Conservation (phyloP, 345 rosid species). For the Zanthoxylum bungeanum region DNA sequence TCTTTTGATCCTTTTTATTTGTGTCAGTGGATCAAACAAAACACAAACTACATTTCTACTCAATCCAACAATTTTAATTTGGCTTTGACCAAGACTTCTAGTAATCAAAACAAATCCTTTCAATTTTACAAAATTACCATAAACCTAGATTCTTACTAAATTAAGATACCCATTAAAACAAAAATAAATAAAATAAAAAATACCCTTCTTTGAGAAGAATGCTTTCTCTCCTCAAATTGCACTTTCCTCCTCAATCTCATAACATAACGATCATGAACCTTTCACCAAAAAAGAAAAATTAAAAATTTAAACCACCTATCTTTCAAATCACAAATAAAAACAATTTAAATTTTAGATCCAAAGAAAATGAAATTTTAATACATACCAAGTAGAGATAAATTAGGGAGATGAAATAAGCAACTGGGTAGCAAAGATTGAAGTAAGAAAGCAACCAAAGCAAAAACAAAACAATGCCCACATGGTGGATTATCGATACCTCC, state of each 20-base stretch:
- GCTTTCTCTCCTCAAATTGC: slow-evolving; percentile 62
- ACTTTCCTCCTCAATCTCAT: slow-evolving; percentile 55
- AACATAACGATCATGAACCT: slow-evolving; percentile 78
- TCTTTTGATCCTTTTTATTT: not conserved
- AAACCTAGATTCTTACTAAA: not conserved
- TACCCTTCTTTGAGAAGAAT: slow-evolving; percentile 76
- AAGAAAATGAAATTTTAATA: not conserved
- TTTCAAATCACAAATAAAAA: not conserved
- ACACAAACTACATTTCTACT: not conserved
- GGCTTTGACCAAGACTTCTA: not conserved
- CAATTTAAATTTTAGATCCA: not conserved
- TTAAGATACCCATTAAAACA: not conserved
- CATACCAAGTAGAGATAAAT: slow-evolving; percentile 72
- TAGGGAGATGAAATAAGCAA: slow-evolving; percentile 54
- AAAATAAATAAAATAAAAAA: not conserved
- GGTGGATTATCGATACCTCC: slow-evolving; percentile 65
- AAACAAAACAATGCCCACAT: slow-evolving; percentile 61
- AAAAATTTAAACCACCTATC: not conserved
- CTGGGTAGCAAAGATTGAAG: slow-evolving; percentile 50
- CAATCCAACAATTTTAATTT: not conserved
- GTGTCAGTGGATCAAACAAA: not conserved
- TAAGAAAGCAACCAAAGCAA: slow-evolving; percentile 62
- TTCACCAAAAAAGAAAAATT: slow-evolving; percentile 1
- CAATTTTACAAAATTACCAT: not conserved
- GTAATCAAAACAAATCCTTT: not conserved